Conservation (phyloP, 2,329 filamentous ascomycete species). For the Aspergillus pseudoviridinutans region DNA sequence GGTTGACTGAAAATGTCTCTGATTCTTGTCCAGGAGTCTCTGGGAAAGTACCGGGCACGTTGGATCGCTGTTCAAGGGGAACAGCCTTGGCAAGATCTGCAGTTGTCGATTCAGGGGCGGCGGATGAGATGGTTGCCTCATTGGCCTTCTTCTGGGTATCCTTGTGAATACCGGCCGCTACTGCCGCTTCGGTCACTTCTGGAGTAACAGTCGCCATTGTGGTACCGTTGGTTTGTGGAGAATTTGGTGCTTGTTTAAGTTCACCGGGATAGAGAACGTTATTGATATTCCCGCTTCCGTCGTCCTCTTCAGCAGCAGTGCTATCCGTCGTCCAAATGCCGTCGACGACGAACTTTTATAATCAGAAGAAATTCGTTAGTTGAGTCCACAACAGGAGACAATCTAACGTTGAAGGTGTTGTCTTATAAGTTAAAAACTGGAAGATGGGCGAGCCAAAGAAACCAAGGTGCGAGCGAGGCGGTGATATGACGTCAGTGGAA, state of each 20-base stretch:
- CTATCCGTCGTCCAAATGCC: constrained; percentile 83
- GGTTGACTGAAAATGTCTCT: constrained; percentile 48
- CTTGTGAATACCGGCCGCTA: constrained; percentile 35
- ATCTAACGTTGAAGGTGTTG: constrained; percentile 6
- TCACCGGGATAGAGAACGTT: constrained; percentile 80
- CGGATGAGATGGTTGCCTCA: constrained; percentile 58
- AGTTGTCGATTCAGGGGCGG: constrained; percentile 65
- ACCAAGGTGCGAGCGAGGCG: background rate
- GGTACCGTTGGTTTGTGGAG: constrained; percentile 14
- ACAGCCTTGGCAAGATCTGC: constrained; percentile 64
- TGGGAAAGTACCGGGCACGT: constrained; percentile 65
- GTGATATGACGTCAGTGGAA: constrained; percentile 20
- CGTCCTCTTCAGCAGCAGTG: constrained; percentile 74
- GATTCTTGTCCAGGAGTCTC: constrained; percentile 60
- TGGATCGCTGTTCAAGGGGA: constrained; percentile 53
- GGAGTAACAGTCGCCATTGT: constrained; percentile 62
- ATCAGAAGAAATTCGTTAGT: constrained; percentile 6
- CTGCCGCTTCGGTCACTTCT: constrained; percentile 64
- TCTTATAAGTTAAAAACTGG: constrained; percentile 19
- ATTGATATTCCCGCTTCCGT: constrained; percentile 81
- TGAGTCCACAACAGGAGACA: constrained; percentile 11
- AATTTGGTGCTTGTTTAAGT: constrained; percentile 44
- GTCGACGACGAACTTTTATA: constrained; percentile 83
- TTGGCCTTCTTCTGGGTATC: constrained; percentile 21
- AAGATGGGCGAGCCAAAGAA: constrained; percentile 13